Evolutionary conservation across 441 rosid genomes (phyloP), one percentile per base, ranked within the genome.

Genomic region (Mallotus japonicus): DNA sequence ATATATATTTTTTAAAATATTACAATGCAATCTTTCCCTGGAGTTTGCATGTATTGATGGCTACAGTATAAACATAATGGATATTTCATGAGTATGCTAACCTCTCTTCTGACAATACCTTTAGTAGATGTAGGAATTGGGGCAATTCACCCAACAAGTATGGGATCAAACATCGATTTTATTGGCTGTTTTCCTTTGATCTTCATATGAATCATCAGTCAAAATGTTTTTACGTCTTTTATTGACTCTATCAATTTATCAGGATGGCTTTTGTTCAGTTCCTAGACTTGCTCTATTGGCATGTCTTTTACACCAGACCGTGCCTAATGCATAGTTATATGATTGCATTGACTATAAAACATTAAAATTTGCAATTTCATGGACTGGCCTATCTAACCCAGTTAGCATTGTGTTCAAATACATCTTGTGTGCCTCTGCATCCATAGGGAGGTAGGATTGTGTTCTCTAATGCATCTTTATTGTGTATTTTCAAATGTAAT

Each of bases 341-440:
- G 40, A 37, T 37, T 37, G 40, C 40, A 47, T 47, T 10, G 8
- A 47, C 50, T 47, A 12, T 37, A 37, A 6, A 37, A 51, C 17
- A 14, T 55, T 17, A n/a, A 3, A 56, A 59, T 50, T 59, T 57
- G 51, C n/a, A 70, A 55, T 34, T 67, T 44, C 64, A 14, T 61
- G 46, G 61, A 47, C 59, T 54, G 22, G 10, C n/a, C 50, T 22
- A 67, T 42, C 58, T 72, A 11, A 62, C 22, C 34, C 22, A 65
- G 24, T 37, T 49, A 49, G 22, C 49, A 8, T 28, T 28, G 32
- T 55, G 65, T 20, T 44, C 14, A 20, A 66, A 58, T 59, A 8
- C 44, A 22, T 71, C 9, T 42, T 22, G 32, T 42, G 47, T 60
- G 57, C 54, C 20, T 4, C 56, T 54, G 24, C 10, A 42, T 62